Evolutionary conservation across 2,329 filamentous ascomycete species (phyloP).

Genomic region (Fusarium euwallaceae): DNA sequence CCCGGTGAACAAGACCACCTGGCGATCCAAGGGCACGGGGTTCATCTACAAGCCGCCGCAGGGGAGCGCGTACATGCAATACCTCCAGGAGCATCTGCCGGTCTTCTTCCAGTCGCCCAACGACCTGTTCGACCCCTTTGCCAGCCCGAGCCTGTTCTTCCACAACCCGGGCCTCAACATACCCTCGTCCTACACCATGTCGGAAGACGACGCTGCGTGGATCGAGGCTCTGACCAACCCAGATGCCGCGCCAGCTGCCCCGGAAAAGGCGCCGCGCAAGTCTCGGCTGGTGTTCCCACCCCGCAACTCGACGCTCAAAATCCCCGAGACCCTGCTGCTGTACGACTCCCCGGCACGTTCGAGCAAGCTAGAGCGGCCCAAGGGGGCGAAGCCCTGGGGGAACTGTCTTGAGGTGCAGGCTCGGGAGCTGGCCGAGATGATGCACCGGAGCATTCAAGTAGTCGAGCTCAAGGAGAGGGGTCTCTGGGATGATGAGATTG

Average conservation of each 20-base stretch:
- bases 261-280: slow-evolving; percentile 53
- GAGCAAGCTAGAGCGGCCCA: slow-evolving; percentile 28
- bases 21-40: slow-evolving; percentile 30
- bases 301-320: slow-evolving; percentile 58
- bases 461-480: slow-evolving; percentile 59
- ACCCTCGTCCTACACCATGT: slow-evolving; percentile 59
- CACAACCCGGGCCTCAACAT: slow-evolving; percentile 63
- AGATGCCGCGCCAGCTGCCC: slow-evolving; percentile 6
- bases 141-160: slow-evolving; percentile 70
- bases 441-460: slow-evolving; percentile 63
- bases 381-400: slow-evolving; percentile 41
- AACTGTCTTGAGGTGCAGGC: slow-evolving; percentile 64
- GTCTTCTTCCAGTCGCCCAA: slow-evolving; percentile 63
- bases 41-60: slow-evolving; percentile 22
- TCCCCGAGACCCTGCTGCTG: slow-evolving; percentile 64
- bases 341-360: slow-evolving; percentile 52
- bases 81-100: slow-evolving; percentile 53
- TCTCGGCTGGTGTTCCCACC: slow-evolving; percentile 64
- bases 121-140: slow-evolving; percentile 71
- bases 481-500: slow-evolving; percentile 57
- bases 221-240: slow-evolving; percentile 44
- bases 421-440: slow-evolving; percentile 59
- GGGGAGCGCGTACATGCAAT: slow-evolving; percentile 54
- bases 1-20: slow-evolving; percentile 54
- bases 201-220: slow-evolving; percentile 46